Percentiles rank a stretch among this genome's conserved stretches.
These are phyloP conservation scores for Aspergillus oerlinghausenensis DNA, from an alignment of 2,329 filamentous ascomycete genomes.

Conservation along the genomic window DNA sequence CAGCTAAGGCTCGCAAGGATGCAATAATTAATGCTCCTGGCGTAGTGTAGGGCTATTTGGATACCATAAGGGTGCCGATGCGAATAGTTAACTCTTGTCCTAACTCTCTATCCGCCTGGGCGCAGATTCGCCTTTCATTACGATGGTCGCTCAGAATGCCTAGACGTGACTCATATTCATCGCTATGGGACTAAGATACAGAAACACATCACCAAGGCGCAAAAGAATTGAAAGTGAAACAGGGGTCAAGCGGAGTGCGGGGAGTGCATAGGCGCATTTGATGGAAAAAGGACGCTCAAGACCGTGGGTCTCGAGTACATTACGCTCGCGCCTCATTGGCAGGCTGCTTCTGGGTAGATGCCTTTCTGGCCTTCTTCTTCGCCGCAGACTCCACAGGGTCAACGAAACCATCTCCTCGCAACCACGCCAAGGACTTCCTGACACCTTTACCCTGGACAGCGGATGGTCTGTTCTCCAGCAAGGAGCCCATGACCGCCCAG, in stretches of 20 bases:
- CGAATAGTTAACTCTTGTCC: no score
- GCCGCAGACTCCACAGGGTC: slow-evolving; percentile 57
- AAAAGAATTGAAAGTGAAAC: neutral
- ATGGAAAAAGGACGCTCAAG: neutral
- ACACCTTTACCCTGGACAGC: slow-evolving; percentile 64
- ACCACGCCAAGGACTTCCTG: slow-evolving; percentile 68
- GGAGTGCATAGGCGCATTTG: neutral
- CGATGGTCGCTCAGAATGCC: neutral
- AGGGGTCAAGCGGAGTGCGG: neutral
- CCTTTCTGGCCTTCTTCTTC: slow-evolving; percentile 31
- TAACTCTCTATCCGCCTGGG: no score
- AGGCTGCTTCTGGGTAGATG: slow-evolving; percentile 10
- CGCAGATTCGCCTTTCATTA: no score
- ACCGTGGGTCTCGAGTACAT: neutral
- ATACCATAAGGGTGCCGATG: neutral
- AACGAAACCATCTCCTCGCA: slow-evolving; percentile 69
- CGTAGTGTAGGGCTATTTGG: neutral
- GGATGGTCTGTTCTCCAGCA: slow-evolving; percentile 67
- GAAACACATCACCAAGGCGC: neutral
- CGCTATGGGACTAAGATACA: neutral
- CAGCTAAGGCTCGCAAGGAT: slow-evolving; percentile 18
- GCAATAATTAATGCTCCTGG: neutral
- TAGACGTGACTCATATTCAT: neutral
- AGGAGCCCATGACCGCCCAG: slow-evolving; percentile 69
- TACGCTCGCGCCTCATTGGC: neutral